Evolutionary conservation across 768 basidiomycete species (phyloP), one percentile per base, ranked within the genome.

Genomic region (Amanita phalloides): DNA sequence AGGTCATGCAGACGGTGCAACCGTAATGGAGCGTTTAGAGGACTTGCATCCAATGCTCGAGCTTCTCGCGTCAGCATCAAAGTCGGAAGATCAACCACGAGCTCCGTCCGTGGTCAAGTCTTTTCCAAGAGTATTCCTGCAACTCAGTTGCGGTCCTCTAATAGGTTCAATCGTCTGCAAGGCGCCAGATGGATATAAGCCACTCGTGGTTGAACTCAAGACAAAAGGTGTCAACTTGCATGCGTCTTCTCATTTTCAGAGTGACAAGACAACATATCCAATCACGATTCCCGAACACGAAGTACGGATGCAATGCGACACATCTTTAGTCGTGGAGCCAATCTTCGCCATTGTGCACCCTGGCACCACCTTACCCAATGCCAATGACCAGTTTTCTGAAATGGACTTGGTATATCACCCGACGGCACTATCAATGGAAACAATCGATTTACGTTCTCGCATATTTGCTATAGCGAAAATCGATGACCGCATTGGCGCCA

Each of bases 381-480:
- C 36, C 35, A 21, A 20, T 23, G 13, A 37, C 46, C 62, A 56
- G 35, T 53, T 67, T 13, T 65, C 68, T 8, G 72, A 72, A 52
- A 59, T 66, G 17, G 68, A 71, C 38, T 70, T 65, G 53, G 54
- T 66, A 54, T 69, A 72, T 45, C 76, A 79, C 55, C 79, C 77
- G 43, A 71, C 65, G 1, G 53, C 86, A 2, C 57, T 86, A 11
- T 81, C 80, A 3, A 56, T 86, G 41, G 85, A 84, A 38, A 65
- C 71, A 0, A 49, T 87, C 10, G 78, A 85, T 56, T 56, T 76
- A 20, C 61, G 53, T 36, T 76, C 72, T 4, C 60, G 58, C 4
- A 74, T 75, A 2, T 68, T 68, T 53, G 75, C 74, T 14, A 60
- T 75, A 6, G 84, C 80, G 9, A 68, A 70, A 37, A 69, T 81